These are phyloP conservation scores for Fusarium concolor DNA, from an alignment of 2,329 filamentous ascomycete genomes.

Conservation along the genomic window DNA sequence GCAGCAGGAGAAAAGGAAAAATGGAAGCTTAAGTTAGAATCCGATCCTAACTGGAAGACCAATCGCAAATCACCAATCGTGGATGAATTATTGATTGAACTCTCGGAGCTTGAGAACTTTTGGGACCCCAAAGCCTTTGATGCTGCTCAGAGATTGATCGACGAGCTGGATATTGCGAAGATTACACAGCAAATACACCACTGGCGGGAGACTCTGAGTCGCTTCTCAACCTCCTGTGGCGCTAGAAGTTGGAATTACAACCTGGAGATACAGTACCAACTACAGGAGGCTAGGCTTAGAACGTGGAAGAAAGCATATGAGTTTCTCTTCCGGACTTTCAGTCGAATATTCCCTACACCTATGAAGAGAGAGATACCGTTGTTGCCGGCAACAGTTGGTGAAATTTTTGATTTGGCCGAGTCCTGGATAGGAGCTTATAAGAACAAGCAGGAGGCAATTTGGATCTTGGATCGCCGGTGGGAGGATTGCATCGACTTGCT, in stretches of 20 bases:
- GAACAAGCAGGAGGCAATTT: not conserved
- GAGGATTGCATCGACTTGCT: not conserved
- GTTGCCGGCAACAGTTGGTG: not conserved
- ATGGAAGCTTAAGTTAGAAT: slow-evolving; percentile 7
- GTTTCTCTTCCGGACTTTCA: slow-evolving; percentile 11
- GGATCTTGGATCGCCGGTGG: not conserved
- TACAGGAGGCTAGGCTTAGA: not conserved
- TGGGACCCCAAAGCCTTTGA: not conserved
- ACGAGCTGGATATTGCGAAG: not conserved
- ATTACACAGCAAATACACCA: not conserved
- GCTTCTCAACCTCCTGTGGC: not conserved
- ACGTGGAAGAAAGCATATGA: slow-evolving; percentile 1
- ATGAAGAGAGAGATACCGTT: not conserved
- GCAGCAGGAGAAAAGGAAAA: not conserved
- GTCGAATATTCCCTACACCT: not conserved
- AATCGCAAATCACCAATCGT: slow-evolving; percentile 6
- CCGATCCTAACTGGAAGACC: slow-evolving; percentile 2
- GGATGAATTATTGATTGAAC: not conserved
- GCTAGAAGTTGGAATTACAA: not conserved
- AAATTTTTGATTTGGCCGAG: slow-evolving; percentile 12
- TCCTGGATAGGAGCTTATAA: not conserved
- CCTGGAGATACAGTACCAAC: not conserved
- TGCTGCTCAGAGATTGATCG: not conserved
- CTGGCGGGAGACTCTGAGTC: not conserved
- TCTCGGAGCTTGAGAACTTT: not conserved